Evolutionary conservation across 192 early-diverging fungal genomes (phyloP).

Genomic region (Nowakowskiella sp.): DNA sequence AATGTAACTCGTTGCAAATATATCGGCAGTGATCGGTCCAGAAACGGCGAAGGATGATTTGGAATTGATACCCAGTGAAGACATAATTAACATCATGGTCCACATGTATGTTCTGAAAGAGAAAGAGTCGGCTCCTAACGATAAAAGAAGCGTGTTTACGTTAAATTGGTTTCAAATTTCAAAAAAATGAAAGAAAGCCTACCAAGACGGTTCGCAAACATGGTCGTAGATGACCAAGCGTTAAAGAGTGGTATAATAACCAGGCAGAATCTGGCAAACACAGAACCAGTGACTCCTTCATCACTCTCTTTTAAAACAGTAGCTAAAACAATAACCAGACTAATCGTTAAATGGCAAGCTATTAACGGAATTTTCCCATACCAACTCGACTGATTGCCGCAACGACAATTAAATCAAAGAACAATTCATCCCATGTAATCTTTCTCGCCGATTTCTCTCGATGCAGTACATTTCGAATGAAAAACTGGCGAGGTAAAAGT

Average conservation of each 20-base stretch:
- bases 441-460: slow-evolving; percentile 2
- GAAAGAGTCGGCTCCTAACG: slow-evolving; percentile 4
- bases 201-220: too few relatives aligned
- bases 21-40: slow-evolving; percentile 1
- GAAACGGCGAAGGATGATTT: slow-evolving; percentile 2
- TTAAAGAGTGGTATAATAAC: slow-evolving; percentile 11
- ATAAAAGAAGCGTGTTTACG: too few relatives aligned
- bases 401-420: background rate
- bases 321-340: slow-evolving; percentile 12
- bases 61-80: slow-evolving; percentile 4
- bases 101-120: slow-evolving; percentile 9
- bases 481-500: slow-evolving; percentile 11
- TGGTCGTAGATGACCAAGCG: slow-evolving; percentile 3
- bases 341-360: background rate
- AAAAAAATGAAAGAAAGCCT: too few relatives aligned
- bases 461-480: slow-evolving; percentile 12
- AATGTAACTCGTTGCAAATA: slow-evolving; percentile 7
- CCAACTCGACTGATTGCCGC: too few relatives aligned
- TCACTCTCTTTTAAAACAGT: background rate
- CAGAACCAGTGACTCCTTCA: background rate
- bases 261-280: background rate
- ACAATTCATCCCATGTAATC: slow-evolving; percentile 9
- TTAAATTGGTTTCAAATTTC: too few relatives aligned
- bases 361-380: background rate
- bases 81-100: slow-evolving; percentile 4